Conservation (phyloP, 2,329 filamentous ascomycete species). For the Aspergillus awamori region DNA sequence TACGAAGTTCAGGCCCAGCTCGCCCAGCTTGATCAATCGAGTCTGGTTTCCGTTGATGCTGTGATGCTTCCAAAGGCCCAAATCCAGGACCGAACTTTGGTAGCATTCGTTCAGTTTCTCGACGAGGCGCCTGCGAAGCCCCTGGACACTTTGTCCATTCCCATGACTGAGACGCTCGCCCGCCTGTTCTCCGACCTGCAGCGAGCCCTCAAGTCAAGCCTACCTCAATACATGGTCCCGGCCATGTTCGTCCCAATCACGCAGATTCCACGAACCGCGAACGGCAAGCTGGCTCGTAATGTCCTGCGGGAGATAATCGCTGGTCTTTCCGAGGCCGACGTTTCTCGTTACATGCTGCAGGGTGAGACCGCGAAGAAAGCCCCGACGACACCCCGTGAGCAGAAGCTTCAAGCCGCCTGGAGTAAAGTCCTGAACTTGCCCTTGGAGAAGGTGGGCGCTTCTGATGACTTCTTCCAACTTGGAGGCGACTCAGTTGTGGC, state of each 20-base stretch:
- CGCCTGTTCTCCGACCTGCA: not conserved
- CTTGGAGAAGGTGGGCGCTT: not conserved
- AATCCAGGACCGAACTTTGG: not conserved
- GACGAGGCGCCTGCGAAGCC: not conserved
- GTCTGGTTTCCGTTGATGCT: not conserved
- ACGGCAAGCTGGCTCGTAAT: not conserved
- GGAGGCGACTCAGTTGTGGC: constrained; percentile 10
- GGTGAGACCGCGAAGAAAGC: not conserved
- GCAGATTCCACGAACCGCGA: not conserved
- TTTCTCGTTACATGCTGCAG: not conserved
- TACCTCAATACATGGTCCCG: not conserved
- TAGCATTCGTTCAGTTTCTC: not conserved
- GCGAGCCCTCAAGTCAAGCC: not conserved
- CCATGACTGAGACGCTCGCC: not conserved
- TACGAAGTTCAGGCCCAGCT: not conserved
- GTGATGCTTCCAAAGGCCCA: not conserved
- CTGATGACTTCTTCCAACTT: constrained; percentile 12
- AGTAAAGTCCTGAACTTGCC: not conserved
- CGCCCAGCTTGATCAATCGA: not conserved
- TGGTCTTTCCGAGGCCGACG: not conserved
- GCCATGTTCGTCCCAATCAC: not conserved
- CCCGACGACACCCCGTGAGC: not conserved
- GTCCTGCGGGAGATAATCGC: not conserved
- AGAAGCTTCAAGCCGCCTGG: not conserved
- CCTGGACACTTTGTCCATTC: not conserved